These are phyloP conservation scores for Agrocybe praecox DNA, from an alignment of 768 basidiomycete genomes.

Conservation along the genomic window DNA sequence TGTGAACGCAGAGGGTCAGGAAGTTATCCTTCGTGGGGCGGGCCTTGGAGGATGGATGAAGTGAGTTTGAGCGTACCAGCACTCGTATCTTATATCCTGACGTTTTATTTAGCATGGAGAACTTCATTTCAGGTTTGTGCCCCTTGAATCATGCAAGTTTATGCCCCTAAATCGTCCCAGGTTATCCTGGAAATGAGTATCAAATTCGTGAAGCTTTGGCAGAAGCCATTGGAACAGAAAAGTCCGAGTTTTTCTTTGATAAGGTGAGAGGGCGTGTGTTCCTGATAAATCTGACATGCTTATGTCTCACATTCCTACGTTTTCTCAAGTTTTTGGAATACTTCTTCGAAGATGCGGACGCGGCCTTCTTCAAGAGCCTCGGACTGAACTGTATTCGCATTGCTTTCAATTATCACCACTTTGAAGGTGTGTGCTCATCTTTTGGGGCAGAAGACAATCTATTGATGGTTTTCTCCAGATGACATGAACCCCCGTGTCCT, in stretches of 20 bases:
- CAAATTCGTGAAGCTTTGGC: constrained; percentile 76
- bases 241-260: constrained; percentile 83
- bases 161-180: constrained; percentile 27
- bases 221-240: constrained; percentile 62
- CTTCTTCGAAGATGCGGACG: constrained; percentile 80
- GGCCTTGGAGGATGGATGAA: constrained; percentile 89
- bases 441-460: neutral
- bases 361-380: constrained; percentile 74
- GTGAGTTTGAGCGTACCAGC: constrained; percentile 43
- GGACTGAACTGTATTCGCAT: constrained; percentile 82
- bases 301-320: neutral
- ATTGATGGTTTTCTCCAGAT: constrained; percentile 32
- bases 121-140: constrained; percentile 65
- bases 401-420: constrained; percentile 75
- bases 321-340: constrained; percentile 71
- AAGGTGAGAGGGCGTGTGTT: constrained; percentile 49
- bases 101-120: constrained; percentile 61
- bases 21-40: constrained; percentile 68
- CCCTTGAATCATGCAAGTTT: neutral
- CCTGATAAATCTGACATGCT: neutral
- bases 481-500: constrained; percentile 81
- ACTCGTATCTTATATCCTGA: neutral
- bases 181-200: constrained; percentile 81
- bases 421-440: constrained; percentile 49
- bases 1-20: constrained; percentile 56